Percentiles rank a stretch among this genome's conserved stretches.
phyloP scores from a whole-genome alignment of 208 protist species.

The Novymonas esmeraldas region DNA sequence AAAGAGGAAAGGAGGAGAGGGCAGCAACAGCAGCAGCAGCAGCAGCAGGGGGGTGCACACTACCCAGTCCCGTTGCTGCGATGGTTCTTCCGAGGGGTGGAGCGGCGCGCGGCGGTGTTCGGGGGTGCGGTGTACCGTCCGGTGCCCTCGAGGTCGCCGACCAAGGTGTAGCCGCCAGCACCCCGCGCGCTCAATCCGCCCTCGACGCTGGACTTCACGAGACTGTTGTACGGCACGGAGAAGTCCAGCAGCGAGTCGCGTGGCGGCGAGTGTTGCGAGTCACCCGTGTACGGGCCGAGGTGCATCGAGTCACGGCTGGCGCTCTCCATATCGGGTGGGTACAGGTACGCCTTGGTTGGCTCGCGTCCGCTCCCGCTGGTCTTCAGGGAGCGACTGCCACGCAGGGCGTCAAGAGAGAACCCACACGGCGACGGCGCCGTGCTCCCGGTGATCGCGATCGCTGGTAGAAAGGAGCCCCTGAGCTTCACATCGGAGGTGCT shows the following conservation, averaged over 20 bases:
- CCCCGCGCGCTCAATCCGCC: background rate
- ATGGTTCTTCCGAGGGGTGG: background rate
- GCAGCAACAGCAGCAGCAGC: background rate
- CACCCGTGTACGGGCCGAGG: background rate
- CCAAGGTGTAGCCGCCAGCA: background rate
- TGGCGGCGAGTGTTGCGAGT: slow-evolving; percentile 4
- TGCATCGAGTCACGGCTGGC: slow-evolving; percentile 8
- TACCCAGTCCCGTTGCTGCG: background rate
- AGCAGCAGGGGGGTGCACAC: background rate
- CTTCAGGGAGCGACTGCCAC: slow-evolving; percentile 5
- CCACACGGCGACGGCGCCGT: background rate
- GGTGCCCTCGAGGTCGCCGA: background rate
- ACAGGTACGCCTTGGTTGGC: slow-evolving; percentile 14
- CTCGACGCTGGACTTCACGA: background rate
- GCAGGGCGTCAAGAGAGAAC: slow-evolving; percentile 18
- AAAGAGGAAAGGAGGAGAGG: background rate
- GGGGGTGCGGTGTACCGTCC: background rate
- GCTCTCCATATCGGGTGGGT: slow-evolving; percentile 4
- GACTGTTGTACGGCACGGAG: slow-evolving; percentile 10
- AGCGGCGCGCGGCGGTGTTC: background rate
- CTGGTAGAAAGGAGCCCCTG: slow-evolving; percentile 16
- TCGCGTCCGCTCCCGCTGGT: slow-evolving; percentile 19
- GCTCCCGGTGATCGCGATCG: slow-evolving; percentile 8
- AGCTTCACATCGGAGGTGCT: background rate
- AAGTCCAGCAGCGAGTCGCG: slow-evolving; percentile 4